These are phyloP conservation scores for Fistulinella prunicolor DNA, from an alignment of 768 basidiomycete genomes.

Conservation along the genomic window DNA sequence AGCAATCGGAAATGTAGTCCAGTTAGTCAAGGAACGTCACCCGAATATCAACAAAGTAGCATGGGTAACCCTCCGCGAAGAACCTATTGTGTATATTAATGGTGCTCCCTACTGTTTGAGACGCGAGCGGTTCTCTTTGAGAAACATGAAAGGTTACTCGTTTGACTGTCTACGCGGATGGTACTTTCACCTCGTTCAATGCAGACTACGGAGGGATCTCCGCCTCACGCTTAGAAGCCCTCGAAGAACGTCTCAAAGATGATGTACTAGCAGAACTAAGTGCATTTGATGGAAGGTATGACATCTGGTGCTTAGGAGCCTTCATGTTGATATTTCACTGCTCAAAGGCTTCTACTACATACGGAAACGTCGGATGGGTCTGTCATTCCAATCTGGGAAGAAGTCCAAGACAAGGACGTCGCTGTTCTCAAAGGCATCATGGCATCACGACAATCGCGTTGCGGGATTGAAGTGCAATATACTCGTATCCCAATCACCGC, in stretches of 20 bases:
- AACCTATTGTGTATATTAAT: constrained; percentile 90
- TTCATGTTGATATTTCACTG: background rate
- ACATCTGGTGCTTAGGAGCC: background rate
- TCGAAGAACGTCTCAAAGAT: constrained; percentile 86
- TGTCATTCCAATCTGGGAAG: constrained; percentile 94
- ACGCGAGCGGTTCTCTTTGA: constrained; percentile 77
- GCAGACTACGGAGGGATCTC: constrained; percentile 95
- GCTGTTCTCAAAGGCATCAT: constrained; percentile 88
- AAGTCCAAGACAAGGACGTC: constrained; percentile 67
- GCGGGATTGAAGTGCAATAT: constrained; percentile 68
- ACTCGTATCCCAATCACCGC: constrained; percentile 90
- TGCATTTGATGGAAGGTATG: constrained; percentile 78
- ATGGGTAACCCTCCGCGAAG: constrained; percentile 94
- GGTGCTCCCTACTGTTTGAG: constrained; percentile 89
- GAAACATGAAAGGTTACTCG: constrained; percentile 86
- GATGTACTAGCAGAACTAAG: constrained; percentile 85
- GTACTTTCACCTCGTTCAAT: background rate
- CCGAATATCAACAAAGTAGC: constrained; percentile 62
- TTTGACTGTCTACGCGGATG: background rate
- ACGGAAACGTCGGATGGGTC: constrained; percentile 85
- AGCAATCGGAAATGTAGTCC: constrained; percentile 79
- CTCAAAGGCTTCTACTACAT: constrained; percentile 73
- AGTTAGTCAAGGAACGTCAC: constrained; percentile 56
- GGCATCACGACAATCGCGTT: constrained; percentile 47
- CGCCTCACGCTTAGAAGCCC: constrained; percentile 77